Evolutionary conservation across 345 rosid species (phyloP).

Genomic region (Eucalyptus tenuipes): DNA sequence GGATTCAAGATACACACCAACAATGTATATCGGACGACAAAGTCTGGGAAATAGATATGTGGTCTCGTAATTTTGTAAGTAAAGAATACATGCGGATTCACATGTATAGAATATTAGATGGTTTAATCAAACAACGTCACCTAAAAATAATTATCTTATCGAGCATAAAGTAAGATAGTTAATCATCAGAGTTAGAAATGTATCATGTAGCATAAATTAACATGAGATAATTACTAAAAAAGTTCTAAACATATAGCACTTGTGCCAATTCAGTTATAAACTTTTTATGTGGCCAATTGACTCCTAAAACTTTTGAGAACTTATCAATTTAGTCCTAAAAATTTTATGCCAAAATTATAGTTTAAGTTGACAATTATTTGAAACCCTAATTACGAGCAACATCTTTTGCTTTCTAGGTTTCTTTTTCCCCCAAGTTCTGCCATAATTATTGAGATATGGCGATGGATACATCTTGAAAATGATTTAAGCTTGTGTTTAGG

Average conservation of each 20-base stretch:
- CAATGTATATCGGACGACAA: background rate
- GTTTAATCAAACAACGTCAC: background rate
- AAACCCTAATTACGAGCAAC: background rate
- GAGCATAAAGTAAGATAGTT: background rate
- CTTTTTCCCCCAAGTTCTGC: background rate
- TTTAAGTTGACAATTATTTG: background rate
- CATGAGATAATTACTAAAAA: background rate
- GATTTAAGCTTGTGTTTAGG: background rate
- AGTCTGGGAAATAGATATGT: background rate
- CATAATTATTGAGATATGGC: background rate
- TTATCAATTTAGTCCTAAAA: background rate
- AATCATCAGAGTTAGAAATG: background rate
- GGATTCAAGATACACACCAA: background rate
- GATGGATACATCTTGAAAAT: background rate
- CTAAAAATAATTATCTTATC: background rate
- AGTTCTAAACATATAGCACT: background rate
- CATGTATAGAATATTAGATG: background rate
- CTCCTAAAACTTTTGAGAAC: background rate
- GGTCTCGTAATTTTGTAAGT: background rate
- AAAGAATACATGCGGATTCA: background rate
- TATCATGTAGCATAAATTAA: background rate
- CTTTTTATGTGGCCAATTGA: background rate
- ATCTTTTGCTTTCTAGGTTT: background rate
- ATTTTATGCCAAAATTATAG: background rate
- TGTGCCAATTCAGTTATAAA: background rate